Evolutionary conservation across 768 basidiomycete genomes (phyloP).

Genomic region (Antrodiella citrinella): DNA sequence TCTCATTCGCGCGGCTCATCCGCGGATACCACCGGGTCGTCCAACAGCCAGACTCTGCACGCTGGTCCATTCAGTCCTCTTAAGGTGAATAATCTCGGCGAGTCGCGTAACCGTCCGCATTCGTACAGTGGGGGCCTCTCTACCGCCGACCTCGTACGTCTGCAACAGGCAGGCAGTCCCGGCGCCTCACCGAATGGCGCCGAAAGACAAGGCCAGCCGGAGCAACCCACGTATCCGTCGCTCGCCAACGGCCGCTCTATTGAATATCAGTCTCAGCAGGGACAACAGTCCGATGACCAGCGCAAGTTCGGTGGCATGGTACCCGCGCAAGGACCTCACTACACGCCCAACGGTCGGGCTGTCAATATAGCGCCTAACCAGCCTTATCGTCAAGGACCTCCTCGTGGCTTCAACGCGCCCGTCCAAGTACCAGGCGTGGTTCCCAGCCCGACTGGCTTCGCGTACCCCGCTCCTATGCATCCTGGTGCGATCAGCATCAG

Average conservation of each 20-base stretch:
- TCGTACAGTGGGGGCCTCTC: constrained; percentile 78
- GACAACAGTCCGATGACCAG: constrained; percentile 25
- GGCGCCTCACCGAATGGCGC: constrained; percentile 15
- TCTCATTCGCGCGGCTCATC: constrained; percentile 80
- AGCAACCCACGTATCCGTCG: constrained; percentile 56
- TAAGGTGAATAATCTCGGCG: constrained; percentile 42
- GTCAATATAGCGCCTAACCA: constrained; percentile 34
- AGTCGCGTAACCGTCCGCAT: constrained; percentile 71
- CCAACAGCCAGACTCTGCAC: constrained; percentile 48
- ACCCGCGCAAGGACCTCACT: constrained; percentile 15
- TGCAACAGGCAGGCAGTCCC: constrained; percentile 49
- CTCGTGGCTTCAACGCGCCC: constrained; percentile 51
- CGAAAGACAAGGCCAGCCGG: constrained; percentile 21
- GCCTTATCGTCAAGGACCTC: constrained; percentile 50
- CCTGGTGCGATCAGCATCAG: constrained; percentile 65
- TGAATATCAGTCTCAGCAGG: constrained; percentile 35
- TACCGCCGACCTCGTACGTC: constrained; percentile 61
- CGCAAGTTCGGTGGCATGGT: constrained; percentile 36
- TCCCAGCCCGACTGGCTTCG: constrained; percentile 44
- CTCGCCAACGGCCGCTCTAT: constrained; percentile 45
- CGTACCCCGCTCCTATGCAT: constrained; percentile 37
- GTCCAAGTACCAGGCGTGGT: constrained; percentile 30
- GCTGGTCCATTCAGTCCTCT: constrained; percentile 39
- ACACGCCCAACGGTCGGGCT: constrained; percentile 44
- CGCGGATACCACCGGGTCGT: constrained; percentile 60